Evolutionary conservation across 2,329 filamentous ascomycete genomes (phyloP), one percentile per base, ranked within the genome.

Genomic region (Neonectria hederae): DNA sequence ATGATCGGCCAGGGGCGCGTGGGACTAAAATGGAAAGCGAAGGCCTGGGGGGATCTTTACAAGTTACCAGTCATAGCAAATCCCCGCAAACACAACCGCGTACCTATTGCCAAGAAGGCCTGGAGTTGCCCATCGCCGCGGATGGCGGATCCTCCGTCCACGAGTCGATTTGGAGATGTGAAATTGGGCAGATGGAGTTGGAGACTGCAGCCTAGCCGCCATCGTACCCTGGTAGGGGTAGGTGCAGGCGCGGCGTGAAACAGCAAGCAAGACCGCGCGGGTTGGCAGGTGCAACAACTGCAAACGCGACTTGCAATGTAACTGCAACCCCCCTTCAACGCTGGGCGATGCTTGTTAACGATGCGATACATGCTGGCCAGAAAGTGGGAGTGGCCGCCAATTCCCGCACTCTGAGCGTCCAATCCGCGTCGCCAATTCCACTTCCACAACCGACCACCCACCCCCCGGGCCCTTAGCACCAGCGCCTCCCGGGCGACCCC

Each of bases 401-500:
- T 73, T 72, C 71, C 69, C 71, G 67, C 69, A 73, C 55, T 58
- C 35, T 42, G 30, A 52, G 48, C 45, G 52, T 21, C 69, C 71
- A 70, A 73, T 70, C 58, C 53, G 4, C 40, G 38, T 38, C 17
- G 54, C 62, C 67, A 73, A 68, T 69, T 68, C 62, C 54, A 40
- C 56, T 59, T 52, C 65, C 26, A 55, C 19, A 49, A 30, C 51
- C 51, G 49, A 32, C 22, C 46, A 52, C 54, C 19, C 48, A 46
- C 59, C 61, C 53, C 66, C 61, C 63, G 53, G 52, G 40, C 38
- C 59, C 54, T 63, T 69, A 69, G 69, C 63, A 65, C 46, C 64
- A 71, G 64, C 65, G 69, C 70, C 69, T 73, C 69, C 72, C 72
- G 72, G 72, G 63, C 70, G 65, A 74, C 72, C 72, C 72, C 72